phyloP scores from a whole-genome alignment of 139 green algal species.

The Chlamydomonas applanata region DNA sequence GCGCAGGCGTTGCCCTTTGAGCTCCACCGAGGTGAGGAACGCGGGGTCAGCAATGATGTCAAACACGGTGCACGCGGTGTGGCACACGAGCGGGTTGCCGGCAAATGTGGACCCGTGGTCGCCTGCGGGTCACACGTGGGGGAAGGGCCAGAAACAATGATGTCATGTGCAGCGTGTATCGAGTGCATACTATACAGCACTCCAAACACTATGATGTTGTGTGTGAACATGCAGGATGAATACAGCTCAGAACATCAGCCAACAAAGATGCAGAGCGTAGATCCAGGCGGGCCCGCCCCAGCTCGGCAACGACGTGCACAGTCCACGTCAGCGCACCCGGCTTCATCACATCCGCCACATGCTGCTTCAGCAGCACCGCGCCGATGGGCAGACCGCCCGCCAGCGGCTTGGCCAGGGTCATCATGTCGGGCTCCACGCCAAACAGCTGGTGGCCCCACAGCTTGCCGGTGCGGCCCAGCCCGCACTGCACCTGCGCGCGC shows the following conservation, averaged over 20 bases:
- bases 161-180: too few species aligned
- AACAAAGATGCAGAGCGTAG: too few species aligned
- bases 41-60: slow-evolving; percentile 76
- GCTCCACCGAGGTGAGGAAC: slow-evolving; percentile 81
- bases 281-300: too few species aligned
- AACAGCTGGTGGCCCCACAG: slow-evolving; percentile 91
- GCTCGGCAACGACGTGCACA: too few species aligned
- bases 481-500: slow-evolving; percentile 32
- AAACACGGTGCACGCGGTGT: slow-evolving; percentile 71
- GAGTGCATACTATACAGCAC: too few species aligned
- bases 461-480: slow-evolving; percentile 69
- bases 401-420: slow-evolving; percentile 96
- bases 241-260: too few species aligned
- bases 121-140: slow-evolving; percentile 49
- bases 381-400: slow-evolving; percentile 96
- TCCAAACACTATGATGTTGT: too few species aligned
- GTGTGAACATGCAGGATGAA: too few species aligned
- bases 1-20: slow-evolving; percentile 82
- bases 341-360: slow-evolving; percentile 89
- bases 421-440: slow-evolving; percentile 93
- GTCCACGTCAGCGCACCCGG: slow-evolving; percentile 46
- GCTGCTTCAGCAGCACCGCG: slow-evolving; percentile 88
- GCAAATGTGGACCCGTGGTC: slow-evolving; percentile 99
- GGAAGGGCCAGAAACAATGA: too few species aligned
- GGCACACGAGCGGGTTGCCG: slow-evolving; percentile 92